Evolutionary conservation across 2,329 filamentous ascomycete genomes (phyloP).

Genomic region (Venturiaceae sp.): DNA sequence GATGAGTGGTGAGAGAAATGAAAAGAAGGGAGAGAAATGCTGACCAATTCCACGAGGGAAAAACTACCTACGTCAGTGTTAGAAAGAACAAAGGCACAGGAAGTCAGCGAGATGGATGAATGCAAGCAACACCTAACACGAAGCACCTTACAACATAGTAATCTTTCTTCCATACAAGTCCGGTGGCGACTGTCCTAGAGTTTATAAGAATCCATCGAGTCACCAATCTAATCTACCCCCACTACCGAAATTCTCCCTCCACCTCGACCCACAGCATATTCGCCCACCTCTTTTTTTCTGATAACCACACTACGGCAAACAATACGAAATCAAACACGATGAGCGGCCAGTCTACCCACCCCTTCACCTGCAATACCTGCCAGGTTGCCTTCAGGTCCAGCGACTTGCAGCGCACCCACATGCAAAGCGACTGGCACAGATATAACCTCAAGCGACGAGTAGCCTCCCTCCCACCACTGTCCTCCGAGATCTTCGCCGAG

Average conservation of each 20-base stretch:
- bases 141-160: too few relatives aligned
- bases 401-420: slow-evolving; percentile 87
- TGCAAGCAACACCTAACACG: too few relatives aligned
- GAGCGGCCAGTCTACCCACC: slow-evolving; percentile 41
- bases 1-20: too few relatives aligned
- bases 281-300: not conserved
- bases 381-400: slow-evolving; percentile 93
- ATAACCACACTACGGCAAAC: not conserved
- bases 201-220: not conserved
- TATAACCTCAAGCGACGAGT: slow-evolving; percentile 96
- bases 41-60: too few relatives aligned
- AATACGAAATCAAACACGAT: not conserved
- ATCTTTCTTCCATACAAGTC: too few relatives aligned
- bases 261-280: not conserved
- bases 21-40: too few relatives aligned
- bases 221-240: not conserved
- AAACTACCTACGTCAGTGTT: too few relatives aligned
- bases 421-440: slow-evolving; percentile 99
- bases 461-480: slow-evolving; percentile 79
- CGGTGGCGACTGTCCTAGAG: not conserved
- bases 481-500: slow-evolving; percentile 87
- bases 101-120: too few relatives aligned
- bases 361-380: slow-evolving; percentile 97
- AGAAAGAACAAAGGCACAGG: too few relatives aligned
- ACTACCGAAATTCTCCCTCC: not conserved